Percentiles rank a stretch among this genome's conserved stretches.
These are phyloP conservation scores for Chlamydomonas sphaeroides DNA, from an alignment of 139 green algal genomes.

Conservation along the genomic window DNA sequence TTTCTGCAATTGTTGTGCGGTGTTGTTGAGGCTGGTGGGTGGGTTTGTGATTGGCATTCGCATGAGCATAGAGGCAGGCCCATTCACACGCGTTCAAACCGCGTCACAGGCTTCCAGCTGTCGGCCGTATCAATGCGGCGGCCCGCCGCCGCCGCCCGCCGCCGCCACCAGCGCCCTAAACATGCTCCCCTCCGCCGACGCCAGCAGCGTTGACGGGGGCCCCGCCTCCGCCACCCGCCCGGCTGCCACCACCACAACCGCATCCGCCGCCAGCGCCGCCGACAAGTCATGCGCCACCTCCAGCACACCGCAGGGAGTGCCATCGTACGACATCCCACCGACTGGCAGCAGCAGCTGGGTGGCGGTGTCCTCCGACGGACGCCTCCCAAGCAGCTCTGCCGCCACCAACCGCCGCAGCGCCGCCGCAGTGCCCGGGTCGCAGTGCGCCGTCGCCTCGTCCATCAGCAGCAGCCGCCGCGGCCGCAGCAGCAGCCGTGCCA, in stretches of 20 bases:
- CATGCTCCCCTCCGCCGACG: background rate
- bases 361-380: background rate
- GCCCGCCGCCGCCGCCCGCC: background rate
- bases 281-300: slow-evolving; percentile 78
- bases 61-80: no score
- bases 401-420: slow-evolving; percentile 62
- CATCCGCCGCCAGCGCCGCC: slow-evolving; percentile 58
- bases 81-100: no score
- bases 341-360: slow-evolving; percentile 43
- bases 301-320: slow-evolving; percentile 57
- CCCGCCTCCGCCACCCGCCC: slow-evolving; percentile 71
- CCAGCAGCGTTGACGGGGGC: slow-evolving; percentile 44
- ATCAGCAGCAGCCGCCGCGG: slow-evolving; percentile 68
- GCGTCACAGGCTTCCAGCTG: no score
- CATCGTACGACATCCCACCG: slow-evolving; percentile 12
- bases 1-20: no score
- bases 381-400: slow-evolving; percentile 1
- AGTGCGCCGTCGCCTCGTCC: slow-evolving; percentile 73
- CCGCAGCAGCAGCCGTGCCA: slow-evolving; percentile 78
- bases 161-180: slow-evolving; percentile 40
- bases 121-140: no score
- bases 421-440: slow-evolving; percentile 67
- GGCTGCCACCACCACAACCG: slow-evolving; percentile 72
- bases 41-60: no score
- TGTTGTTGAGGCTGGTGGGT: no score